Base-by-base conservation (phyloP, 257 asterid genomes). In the Nyctanthes arbortristis region DNA sequence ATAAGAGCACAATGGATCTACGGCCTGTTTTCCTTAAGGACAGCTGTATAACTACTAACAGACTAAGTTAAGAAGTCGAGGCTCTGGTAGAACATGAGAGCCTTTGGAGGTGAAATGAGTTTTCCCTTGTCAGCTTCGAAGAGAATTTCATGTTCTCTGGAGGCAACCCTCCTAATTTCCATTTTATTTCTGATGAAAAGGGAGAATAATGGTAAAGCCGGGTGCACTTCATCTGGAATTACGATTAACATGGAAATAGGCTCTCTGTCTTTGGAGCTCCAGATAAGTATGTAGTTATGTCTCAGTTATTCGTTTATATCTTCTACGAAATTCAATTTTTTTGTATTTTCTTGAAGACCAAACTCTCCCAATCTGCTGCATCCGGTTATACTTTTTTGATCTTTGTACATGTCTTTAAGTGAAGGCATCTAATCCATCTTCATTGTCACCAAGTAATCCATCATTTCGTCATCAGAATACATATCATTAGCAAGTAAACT, bases 381-480 rank as follows among this genome's bases (percentile, higher is more conserved):
- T 4, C 25, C 25, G 18, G 56, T 47, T 47, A 85, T 80, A 71
- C 96, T 93, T 71, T 91, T 94, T 52, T 77, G 88, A 65, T 76
- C 95, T 63, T 69, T 88, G 76, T 94, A 91, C 79, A n/a, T n/a
- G n/a, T n/a, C n/a, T n/a, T n/a, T n/a, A n/a, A n/a, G n/a, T n/a
- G n/a, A n/a, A n/a, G n/a, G n/a, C n/a, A n/a, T n/a, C n/a, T n/a
- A n/a, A n/a, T n/a, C n/a, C n/a, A n/a, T n/a, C n/a, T n/a, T n/a
- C n/a, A n/a, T n/a, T n/a, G n/a, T n/a, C n/a, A n/a, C n/a, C n/a
- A n/a, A n/a, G n/a, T n/a, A n/a, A n/a, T n/a, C n/a, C n/a, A n/a
- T n/a, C n/a, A n/a, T 97, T 93, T 35, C 92, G 71, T 77, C 93
- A 89, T 60, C 96, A 91, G 82, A 94, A 87, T 80, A 94, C 75